Conservation (phyloP, 352 stramenopile genomes). For the Phytophthora boehmeriae region DNA sequence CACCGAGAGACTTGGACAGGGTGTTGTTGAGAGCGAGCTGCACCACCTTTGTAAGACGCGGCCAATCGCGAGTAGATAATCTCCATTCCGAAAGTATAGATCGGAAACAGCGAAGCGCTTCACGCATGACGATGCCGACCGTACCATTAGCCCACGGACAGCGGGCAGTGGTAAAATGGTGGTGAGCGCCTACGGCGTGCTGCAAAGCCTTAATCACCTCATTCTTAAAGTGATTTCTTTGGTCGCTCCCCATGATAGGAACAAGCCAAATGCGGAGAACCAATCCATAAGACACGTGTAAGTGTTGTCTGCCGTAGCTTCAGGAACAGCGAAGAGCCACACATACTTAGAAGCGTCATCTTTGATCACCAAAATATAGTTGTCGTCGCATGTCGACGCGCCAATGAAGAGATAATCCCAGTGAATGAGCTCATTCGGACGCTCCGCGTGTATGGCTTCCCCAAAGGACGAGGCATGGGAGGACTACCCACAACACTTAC, state of each 20-base stretch:
- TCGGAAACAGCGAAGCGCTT: background rate
- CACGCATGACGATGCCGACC: background rate
- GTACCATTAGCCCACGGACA: no score
- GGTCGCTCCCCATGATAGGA: background rate
- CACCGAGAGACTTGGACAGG: background rate
- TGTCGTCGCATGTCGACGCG: background rate
- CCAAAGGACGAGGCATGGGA: background rate
- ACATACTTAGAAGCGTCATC: conserved; percentile 8
- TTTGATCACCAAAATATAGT: conserved; percentile 5
- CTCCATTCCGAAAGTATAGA: conserved; percentile 1
- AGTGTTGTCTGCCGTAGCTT: background rate
- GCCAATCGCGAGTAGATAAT: background rate
- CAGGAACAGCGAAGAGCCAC: background rate
- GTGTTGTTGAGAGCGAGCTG: conserved; percentile 1
- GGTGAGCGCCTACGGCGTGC: conserved; percentile 1
- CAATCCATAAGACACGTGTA: conserved; percentile 1
- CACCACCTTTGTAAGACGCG: background rate
- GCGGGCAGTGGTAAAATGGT: conserved; percentile 7
- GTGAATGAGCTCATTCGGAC: conserved; percentile 2
- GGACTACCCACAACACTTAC: background rate
- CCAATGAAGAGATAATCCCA: conserved; percentile 8
- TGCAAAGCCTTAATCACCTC: conserved; percentile 5
- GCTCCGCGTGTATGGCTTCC: conserved; percentile 1
- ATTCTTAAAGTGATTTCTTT: conserved; percentile 10
- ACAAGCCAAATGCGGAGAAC: conserved; percentile 4